phyloP scores from a whole-genome alignment of 768 basidiomycete species.

The Tulasnella sp. region DNA sequence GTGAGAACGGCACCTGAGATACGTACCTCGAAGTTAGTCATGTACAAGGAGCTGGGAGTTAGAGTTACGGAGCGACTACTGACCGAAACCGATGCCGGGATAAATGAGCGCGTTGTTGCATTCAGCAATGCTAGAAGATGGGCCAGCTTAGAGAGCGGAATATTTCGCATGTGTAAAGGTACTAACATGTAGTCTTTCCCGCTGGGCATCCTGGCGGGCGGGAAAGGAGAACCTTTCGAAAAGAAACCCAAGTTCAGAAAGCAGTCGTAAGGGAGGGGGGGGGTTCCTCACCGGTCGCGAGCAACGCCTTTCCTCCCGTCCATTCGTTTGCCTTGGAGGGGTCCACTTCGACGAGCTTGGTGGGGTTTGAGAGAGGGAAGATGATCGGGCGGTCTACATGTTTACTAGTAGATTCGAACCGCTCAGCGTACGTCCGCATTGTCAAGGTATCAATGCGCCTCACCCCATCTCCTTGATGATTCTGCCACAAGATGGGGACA shows the following conservation, averaged over 20 bases:
- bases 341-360: conserved; percentile 58
- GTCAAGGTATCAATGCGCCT: background rate
- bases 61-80: background rate
- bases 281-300: conserved; percentile 32
- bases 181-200: conserved; percentile 57
- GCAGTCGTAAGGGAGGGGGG: background rate
- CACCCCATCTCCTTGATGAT: conserved; percentile 13
- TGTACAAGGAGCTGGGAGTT: background rate
- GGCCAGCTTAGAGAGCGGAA: background rate
- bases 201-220: conserved; percentile 51
- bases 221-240: conserved; percentile 69
- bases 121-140: conserved; percentile 47
- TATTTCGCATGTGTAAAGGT: background rate
- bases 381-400: conserved; percentile 67
- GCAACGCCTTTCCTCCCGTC: conserved; percentile 66
- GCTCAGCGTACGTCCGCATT: conserved; percentile 1
- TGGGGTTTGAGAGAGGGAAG: conserved; percentile 76
- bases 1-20: conserved; percentile 42
- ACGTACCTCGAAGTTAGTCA: background rate
- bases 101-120: conserved; percentile 76
- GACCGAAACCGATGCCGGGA: conserved; percentile 72
- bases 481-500: background rate
- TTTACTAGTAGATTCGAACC: conserved; percentile 26
- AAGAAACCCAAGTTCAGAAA: background rate
- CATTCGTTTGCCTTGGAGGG: conserved; percentile 63